Evolutionary conservation across 257 asterid species (phyloP).

Genomic region (Ajuga chamaepitys): DNA sequence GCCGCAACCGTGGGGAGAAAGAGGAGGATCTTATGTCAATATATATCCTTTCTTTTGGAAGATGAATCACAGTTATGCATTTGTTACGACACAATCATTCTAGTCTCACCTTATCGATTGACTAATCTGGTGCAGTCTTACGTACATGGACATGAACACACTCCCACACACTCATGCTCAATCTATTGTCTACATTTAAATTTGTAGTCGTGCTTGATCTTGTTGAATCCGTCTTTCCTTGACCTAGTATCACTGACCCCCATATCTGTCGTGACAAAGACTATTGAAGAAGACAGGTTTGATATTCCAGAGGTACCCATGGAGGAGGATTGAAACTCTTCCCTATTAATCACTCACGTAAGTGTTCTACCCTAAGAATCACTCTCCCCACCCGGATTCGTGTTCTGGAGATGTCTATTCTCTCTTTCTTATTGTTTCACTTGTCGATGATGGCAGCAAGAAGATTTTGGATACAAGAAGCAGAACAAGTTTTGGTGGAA

Average conservation of each 20-base stretch:
- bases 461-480: neutral
- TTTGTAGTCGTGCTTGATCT: too few relatives aligned
- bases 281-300: slow-evolving; percentile 77
- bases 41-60: slow-evolving; percentile 54
- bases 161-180: too few relatives aligned
- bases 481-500: neutral
- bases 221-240: slow-evolving; percentile 27
- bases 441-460: neutral
- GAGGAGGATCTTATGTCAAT: slow-evolving; percentile 64
- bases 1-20: slow-evolving; percentile 94
- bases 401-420: neutral
- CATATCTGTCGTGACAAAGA: slow-evolving; percentile 53
- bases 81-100: neutral
- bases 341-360: too few relatives aligned
- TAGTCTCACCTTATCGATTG: too few relatives aligned
- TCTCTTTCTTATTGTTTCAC: neutral
- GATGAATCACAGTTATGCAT: neutral
- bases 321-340: slow-evolving; percentile 61
- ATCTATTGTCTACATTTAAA: neutral
- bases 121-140: neutral
- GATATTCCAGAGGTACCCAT: slow-evolving; percentile 92
- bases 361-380: neutral
- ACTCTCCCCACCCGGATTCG: neutral
- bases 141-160: neutral
- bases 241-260: slow-evolving; percentile 50